Evolutionary conservation across 176 grass and related monocot species (phyloP), one percentile per base, ranked within the genome.

Genomic region (Guadua angustifolia): DNA sequence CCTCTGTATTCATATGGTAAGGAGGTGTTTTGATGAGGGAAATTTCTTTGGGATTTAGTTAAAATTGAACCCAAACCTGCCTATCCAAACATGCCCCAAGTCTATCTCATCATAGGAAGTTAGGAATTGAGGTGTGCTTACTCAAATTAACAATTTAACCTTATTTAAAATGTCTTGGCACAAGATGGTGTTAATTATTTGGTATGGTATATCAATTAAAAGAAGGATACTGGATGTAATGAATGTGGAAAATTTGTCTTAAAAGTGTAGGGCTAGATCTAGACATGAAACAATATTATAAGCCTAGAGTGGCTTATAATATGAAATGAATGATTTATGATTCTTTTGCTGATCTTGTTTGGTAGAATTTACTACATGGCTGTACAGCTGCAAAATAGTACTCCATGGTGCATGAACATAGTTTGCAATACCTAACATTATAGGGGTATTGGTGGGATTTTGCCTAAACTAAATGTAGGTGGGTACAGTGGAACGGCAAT

Each of bases 361-460:
- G 40, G 12, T 58, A 55, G 61, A 67, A 67, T 43, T 82, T 57
- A 75, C 82, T 49, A 77, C 24, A 57, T 77, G 33, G 44, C 36
- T 51, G 19, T 60, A 29, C 29, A 29, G 29, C 29, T 29, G 6
- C 74, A 76, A 58, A 39, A 59, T 42, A 76, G 21, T 75, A 56
- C 12, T 56, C 21, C 24, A 17, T 53, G 19, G 7, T 50, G 45
- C 14, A 22, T 52, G 62, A 1, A 68, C 63, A 53, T 79, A 21
- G 60, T 45, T 55, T 74, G 29, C 61, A 43, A 11, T 43, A 68
- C 47, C 36, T 40, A 67, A 80, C 38, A 42, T 24, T 80, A 53
- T 38, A 17, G 13, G 38, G 56, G 38, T 13, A 21, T 33, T 51
- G 24, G 15, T 50, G 7, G 7, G 47, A 33, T 16, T 51, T 9